A percentile compares a stretch with the other conserved stretches of the same genome.
These are phyloP conservation scores for Phytophthora pseudosyringae DNA, from an alignment of 352 stramenopile genomes.

Conservation along the genomic window DNA sequence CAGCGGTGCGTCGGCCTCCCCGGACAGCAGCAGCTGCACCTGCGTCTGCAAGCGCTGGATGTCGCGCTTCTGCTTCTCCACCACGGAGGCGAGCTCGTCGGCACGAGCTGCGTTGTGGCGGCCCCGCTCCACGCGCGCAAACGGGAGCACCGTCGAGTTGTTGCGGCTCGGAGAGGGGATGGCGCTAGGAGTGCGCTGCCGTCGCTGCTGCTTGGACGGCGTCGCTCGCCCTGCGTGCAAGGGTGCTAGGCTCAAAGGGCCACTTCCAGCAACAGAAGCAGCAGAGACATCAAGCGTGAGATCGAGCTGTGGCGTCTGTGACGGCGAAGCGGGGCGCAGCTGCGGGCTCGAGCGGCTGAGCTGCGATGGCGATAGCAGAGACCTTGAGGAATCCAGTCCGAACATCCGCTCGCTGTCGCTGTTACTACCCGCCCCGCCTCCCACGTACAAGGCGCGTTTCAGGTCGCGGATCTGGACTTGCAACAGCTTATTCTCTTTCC, in stretches of 20 bases:
- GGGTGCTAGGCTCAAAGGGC: conserved; percentile 29
- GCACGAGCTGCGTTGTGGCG: conserved; percentile 28
- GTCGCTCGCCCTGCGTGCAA: conserved; percentile 34
- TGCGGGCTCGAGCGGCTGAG: conserved; percentile 49
- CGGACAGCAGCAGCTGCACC: conserved; percentile 65
- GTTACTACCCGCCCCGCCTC: neutral
- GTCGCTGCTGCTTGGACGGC: conserved; percentile 36
- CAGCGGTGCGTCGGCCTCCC: conserved; percentile 34
- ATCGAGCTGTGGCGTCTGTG: conserved; percentile 24
- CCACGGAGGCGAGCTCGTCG: conserved; percentile 51
- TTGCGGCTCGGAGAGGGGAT: conserved; percentile 24
- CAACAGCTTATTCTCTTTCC: conserved; percentile 79
- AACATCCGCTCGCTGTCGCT: conserved; percentile 5
- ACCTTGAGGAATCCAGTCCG: conserved; percentile 8
- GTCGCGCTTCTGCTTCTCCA: conserved; percentile 70
- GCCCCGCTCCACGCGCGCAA: conserved; percentile 47
- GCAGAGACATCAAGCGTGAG: conserved; percentile 28
- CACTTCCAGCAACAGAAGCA: neutral
- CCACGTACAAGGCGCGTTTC: conserved; percentile 37
- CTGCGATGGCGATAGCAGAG: conserved; percentile 12
- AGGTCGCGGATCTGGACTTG: conserved; percentile 71
- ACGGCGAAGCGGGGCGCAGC: conserved; percentile 30
- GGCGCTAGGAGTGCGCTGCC: conserved; percentile 24
- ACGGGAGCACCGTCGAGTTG: conserved; percentile 46
- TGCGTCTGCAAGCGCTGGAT: conserved; percentile 74